Evolutionary conservation across 2,329 filamentous ascomycete species (phyloP).

Genomic region (Tolypocladium tropicale): DNA sequence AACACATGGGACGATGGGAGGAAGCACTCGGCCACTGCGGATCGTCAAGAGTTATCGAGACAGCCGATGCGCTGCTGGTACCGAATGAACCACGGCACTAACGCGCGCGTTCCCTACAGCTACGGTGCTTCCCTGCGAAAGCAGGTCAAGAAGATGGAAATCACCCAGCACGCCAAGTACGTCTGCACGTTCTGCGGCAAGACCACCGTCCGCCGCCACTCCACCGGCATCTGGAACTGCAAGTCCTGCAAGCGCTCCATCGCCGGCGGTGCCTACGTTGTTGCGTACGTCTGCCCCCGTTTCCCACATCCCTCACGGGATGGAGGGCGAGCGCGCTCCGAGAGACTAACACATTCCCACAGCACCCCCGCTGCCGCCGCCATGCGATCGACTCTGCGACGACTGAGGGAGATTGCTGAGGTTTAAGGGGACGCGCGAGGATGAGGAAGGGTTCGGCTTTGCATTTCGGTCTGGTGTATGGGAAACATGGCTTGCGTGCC

Average conservation of each 20-base stretch:
- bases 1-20: neutral
- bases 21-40: neutral
- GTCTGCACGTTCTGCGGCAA: constrained; percentile 99
- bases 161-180: constrained; percentile 96
- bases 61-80: neutral
- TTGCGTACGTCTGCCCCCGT: constrained; percentile 64
- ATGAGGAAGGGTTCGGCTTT: constrained; percentile 26
- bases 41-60: neutral
- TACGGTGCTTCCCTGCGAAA: constrained; percentile 99
- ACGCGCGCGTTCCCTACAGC: constrained; percentile 34
- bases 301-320: neutral
- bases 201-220: constrained; percentile 81
- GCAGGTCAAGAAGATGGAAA: constrained; percentile 97
- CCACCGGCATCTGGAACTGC: constrained; percentile 97
- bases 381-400: constrained; percentile 91
- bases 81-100: neutral
- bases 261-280: constrained; percentile 71
- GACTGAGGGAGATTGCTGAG: constrained; percentile 95
- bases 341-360: constrained; percentile 8
- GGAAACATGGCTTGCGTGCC: constrained; percentile 32
- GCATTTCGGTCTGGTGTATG: constrained; percentile 37
- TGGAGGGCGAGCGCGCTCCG: neutral
- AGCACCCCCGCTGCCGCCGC: constrained; percentile 89
- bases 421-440: constrained; percentile 48
- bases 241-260: constrained; percentile 82